Evolutionary conservation across 352 stramenopile genomes (phyloP), one percentile per base, ranked within the genome.

Genomic region (Blastocystis sp.): DNA sequence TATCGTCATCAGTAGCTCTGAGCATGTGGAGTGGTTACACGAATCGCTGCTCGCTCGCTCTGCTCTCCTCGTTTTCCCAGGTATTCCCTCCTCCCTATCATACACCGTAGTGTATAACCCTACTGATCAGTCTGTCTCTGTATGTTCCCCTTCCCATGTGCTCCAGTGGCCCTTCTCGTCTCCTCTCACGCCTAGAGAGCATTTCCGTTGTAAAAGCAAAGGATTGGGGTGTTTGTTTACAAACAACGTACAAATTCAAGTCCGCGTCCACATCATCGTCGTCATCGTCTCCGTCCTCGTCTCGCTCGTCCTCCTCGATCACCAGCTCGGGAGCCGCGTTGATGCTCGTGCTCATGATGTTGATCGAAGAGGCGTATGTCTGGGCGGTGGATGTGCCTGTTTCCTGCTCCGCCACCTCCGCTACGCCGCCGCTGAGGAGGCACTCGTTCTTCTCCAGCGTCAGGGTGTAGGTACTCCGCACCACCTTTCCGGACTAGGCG

Each of bases 251-350:
- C 43, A 76, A 1, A 9, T 53, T 56, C 65, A 76, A 76, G 52
- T 76, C 65, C 14, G 43, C 38, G 52, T 76, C 65, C 19, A 52
- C 34, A 76, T 48, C 38, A 1, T 69, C 62, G 43, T 76, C 65
- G 28, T 34, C 28, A 14, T 76, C 65, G n/a, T 76, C 65, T 53
- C 65, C 65, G 52, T 76, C 65, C 52, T 76, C 65, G 34, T 76
- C 65, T 38, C 14, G 17, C 52, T 76, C 65, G 52, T 76, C 65
- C 52, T 76, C 65, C 23, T 76, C 65, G 23, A 76, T 52, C 1
- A 76, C 23, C 11, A 76, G 38, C 34, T 76, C 65, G 9, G 65
- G 65, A 76, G 65, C 65, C 34, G 19, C 52, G 65, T 76, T 76
- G 11, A 14, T 52, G 14, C 23, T 59, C 4, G 11, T 28, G 9